These are phyloP conservation scores for Panicum hallii DNA, from an alignment of 202 grass and related monocot species.

Conservation along the genomic window DNA sequence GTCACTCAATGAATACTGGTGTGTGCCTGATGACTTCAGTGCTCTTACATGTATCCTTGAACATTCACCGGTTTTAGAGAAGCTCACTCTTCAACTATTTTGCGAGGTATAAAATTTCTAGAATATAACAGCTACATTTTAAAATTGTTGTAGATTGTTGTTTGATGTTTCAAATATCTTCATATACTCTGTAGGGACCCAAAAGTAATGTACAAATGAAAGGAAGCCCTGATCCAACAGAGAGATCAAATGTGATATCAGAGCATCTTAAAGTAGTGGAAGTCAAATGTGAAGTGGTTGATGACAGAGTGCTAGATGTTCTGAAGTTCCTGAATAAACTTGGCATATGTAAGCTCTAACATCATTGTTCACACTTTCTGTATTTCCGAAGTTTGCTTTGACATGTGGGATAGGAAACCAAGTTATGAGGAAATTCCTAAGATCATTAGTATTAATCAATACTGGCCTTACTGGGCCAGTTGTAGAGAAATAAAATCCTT, in stretches of 20 bases:
- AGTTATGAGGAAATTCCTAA: neutral
- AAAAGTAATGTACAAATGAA: neutral
- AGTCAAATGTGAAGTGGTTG: neutral
- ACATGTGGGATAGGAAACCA: neutral
- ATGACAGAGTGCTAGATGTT: neutral
- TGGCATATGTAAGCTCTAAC: neutral
- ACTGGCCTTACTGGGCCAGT: no score
- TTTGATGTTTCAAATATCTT: neutral
- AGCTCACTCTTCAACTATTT: conserved; percentile 11
- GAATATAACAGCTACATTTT: neutral
- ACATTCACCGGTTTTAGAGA: conserved; percentile 13
- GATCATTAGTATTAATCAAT: neutral
- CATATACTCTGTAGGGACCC: neutral
- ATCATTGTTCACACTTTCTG: no score
- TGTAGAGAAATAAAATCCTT: neutral
- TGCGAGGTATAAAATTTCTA: neutral
- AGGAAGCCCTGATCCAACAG: neutral
- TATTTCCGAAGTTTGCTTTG: neutral
- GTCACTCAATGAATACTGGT: neutral
- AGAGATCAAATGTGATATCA: neutral
- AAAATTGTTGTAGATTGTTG: neutral
- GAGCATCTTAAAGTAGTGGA: conserved; percentile 9
- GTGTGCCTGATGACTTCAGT: neutral
- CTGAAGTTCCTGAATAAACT: conserved; percentile 1
- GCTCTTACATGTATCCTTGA: neutral